Percentiles rank a stretch among this genome's conserved stretches.
phyloP scores from a whole-genome alignment of 805 yeast species.

The Teunomyces tritomae region DNA sequence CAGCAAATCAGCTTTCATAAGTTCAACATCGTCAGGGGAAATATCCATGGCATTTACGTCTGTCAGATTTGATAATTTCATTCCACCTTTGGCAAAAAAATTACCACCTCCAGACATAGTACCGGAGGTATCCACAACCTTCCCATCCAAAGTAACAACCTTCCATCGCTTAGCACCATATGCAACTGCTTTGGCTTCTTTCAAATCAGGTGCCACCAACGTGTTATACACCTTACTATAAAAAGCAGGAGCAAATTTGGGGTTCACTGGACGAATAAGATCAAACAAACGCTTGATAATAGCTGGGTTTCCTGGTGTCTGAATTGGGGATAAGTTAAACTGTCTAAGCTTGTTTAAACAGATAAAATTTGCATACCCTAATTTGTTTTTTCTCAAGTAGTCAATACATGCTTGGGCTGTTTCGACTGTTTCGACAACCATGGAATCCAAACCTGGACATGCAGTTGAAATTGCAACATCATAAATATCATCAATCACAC shows the following conservation, averaged over 20 bases:
- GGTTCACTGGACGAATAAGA: constrained; percentile 64
- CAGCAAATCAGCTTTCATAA: constrained; percentile 50
- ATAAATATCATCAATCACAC: constrained; percentile 82
- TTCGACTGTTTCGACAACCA: constrained; percentile 81
- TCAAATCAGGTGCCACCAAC: constrained; percentile 73
- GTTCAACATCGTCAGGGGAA: constrained; percentile 55
- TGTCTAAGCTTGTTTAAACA: constrained; percentile 70
- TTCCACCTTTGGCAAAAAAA: constrained; percentile 66
- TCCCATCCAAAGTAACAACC: constrained; percentile 92
- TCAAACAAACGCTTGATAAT: constrained; percentile 82
- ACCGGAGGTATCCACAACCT: constrained; percentile 88
- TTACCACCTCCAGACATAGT: constrained; percentile 97
- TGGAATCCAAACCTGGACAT: constrained; percentile 83
- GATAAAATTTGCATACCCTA: constrained; percentile 89
- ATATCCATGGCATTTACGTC: constrained; percentile 28
- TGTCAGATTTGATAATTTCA: constrained; percentile 52
- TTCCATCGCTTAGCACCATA: constrained; percentile 77
- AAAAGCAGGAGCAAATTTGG: constrained; percentile 79
- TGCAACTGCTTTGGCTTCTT: constrained; percentile 84
- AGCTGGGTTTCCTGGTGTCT: constrained; percentile 62
- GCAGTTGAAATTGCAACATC: constrained; percentile 96
- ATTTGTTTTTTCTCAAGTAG: constrained; percentile 71
- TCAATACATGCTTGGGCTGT: constrained; percentile 67
- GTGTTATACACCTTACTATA: constrained; percentile 86
- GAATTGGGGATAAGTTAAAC: constrained; percentile 54